Evolutionary conservation across 345 rosid species (phyloP).

Genomic region (Ceriops decandra): DNA sequence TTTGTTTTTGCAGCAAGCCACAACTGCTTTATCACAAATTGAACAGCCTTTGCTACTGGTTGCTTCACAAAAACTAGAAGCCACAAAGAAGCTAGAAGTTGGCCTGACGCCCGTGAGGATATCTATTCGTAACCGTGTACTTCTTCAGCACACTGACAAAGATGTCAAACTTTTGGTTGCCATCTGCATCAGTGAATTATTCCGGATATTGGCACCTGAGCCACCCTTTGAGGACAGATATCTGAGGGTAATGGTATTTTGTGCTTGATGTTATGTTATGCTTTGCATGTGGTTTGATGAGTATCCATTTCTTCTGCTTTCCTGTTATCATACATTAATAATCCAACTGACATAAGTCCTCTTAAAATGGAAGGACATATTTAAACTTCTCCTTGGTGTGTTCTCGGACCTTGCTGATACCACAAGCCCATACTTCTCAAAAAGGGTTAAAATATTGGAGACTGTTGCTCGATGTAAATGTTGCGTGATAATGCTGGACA

Average conservation of each 20-base stretch:
- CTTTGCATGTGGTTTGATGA: conserved; percentile 19
- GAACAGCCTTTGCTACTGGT: conserved; percentile 53
- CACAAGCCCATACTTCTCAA: conserved; percentile 62
- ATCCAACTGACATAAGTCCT: conserved; percentile 5
- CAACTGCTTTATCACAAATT: conserved; percentile 50
- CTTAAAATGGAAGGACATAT: conserved; percentile 54
- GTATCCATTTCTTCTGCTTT: not conserved
- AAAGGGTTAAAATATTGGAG: conserved; percentile 81
- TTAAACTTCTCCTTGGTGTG: conserved; percentile 51
- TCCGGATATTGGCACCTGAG: conserved; percentile 77
- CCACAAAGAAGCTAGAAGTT: conserved; percentile 33
- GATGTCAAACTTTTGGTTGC: conserved; percentile 74
- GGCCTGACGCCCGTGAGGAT: conserved; percentile 50
- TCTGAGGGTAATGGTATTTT: conserved; percentile 46
- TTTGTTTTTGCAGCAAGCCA: conserved; percentile 69
- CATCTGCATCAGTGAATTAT: conserved; percentile 63
- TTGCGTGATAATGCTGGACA: conserved; percentile 74
- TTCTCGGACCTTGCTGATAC: conserved; percentile 73
- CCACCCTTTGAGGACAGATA: conserved; percentile 65
- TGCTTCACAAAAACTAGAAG: conserved; percentile 32
- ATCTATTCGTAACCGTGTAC: conserved; percentile 55
- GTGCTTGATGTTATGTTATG: conserved; percentile 47
- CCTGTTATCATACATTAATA: not conserved
- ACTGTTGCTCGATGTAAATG: conserved; percentile 68
- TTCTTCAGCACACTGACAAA: conserved; percentile 57